Evolutionary conservation across 768 basidiomycete species (phyloP).

Genomic region (Collybia sordida): DNA sequence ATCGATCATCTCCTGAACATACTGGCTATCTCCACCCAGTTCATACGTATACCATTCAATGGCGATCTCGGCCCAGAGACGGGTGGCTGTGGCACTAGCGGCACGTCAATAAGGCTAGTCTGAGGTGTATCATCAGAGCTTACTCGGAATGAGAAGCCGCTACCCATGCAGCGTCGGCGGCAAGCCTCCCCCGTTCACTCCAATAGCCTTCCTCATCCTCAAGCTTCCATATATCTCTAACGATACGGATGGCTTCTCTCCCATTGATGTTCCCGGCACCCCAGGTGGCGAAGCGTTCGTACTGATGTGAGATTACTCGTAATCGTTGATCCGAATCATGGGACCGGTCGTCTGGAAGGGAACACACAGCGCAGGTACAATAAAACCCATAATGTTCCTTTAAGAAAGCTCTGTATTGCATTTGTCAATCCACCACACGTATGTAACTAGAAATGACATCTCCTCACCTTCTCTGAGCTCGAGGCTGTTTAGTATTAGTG

Average conservation of each 20-base stretch:
- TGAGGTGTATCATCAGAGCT: constrained; percentile 21
- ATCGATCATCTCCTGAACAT: constrained; percentile 37
- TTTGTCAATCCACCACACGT: neutral
- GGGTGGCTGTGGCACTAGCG: constrained; percentile 42
- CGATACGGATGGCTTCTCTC: constrained; percentile 45
- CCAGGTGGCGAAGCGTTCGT: constrained; percentile 51
- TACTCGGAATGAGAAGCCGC: constrained; percentile 66
- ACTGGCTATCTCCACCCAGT: constrained; percentile 53
- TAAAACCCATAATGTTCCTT: constrained; percentile 53
- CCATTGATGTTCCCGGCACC: constrained; percentile 42
- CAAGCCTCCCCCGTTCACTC: constrained; percentile 63
- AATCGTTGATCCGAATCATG: constrained; percentile 52
- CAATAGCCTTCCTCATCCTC: constrained; percentile 65
- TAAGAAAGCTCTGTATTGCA: constrained; percentile 44
- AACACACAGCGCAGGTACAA: constrained; percentile 60
- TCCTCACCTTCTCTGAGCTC: constrained; percentile 53
- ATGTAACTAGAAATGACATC: neutral
- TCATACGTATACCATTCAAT: constrained; percentile 56
- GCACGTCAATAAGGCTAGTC: neutral
- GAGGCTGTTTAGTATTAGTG: constrained; percentile 52
- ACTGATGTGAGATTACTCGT: constrained; percentile 41
- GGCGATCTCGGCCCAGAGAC: constrained; percentile 50
- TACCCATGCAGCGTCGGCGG: constrained; percentile 59
- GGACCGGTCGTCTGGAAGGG: constrained; percentile 48
- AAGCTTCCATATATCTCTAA: constrained; percentile 53